phyloP scores from a whole-genome alignment of 176 grass and related monocot species.

The Carex parvula region DNA sequence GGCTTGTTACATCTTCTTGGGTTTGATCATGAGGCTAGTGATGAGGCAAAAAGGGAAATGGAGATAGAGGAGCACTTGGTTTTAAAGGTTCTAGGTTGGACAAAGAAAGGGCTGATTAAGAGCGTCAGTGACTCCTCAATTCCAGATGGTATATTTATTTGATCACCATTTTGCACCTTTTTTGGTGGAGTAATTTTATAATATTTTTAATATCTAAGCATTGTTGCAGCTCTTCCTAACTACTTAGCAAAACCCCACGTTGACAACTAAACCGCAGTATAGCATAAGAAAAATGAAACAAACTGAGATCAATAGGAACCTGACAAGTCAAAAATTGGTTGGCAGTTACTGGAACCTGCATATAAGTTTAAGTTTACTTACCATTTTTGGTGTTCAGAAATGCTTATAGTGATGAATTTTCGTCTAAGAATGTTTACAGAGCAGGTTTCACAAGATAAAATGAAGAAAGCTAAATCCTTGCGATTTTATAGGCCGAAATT shows the following conservation, averaged over 20 bases:
- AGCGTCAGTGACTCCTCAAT: constrained; percentile 32
- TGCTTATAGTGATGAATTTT: constrained; percentile 29
- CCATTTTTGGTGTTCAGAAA: background rate
- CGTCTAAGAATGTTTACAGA: constrained; percentile 76
- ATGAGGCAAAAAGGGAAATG: constrained; percentile 72
- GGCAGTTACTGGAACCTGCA: background rate
- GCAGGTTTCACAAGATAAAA: constrained; percentile 36
- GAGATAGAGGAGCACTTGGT: constrained; percentile 74
- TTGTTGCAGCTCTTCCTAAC: background rate
- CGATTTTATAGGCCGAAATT: constrained; percentile 96
- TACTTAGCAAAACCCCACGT: background rate
- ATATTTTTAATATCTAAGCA: constrained; percentile 21
- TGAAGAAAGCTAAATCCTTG: constrained; percentile 60
- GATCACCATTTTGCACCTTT: constrained; percentile 8
- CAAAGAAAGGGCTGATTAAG: constrained; percentile 55
- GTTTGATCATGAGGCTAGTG: constrained; percentile 59
- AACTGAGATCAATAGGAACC: background rate
- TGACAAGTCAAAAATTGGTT: background rate
- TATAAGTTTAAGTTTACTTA: background rate
- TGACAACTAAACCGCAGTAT: background rate
- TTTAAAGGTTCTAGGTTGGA: constrained; percentile 88
- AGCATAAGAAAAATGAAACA: background rate
- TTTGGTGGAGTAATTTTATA: constrained; percentile 22
- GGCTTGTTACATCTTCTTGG: constrained; percentile 85
- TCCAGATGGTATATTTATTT: constrained; percentile 51